These are phyloP conservation scores for Sporothrix pallida DNA, from an alignment of 2,329 filamentous ascomycete species.

Conservation along the genomic window DNA sequence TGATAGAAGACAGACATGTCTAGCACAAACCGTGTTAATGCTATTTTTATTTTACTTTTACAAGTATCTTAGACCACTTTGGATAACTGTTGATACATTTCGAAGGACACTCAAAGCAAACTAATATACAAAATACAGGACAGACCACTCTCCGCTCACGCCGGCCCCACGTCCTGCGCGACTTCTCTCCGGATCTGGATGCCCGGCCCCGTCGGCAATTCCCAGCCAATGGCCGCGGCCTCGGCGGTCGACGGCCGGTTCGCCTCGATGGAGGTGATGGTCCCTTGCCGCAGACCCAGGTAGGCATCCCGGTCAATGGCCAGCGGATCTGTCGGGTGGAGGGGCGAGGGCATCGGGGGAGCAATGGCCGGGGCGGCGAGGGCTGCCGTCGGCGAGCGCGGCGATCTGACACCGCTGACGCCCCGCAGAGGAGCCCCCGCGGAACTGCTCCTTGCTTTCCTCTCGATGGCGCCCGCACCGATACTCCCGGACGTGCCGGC, in stretches of 20 bases:
- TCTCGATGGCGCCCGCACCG: neutral
- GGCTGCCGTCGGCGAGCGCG: neutral
- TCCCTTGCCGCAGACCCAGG: conserved; percentile 32
- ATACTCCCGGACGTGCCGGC: neutral
- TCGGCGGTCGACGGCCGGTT: conserved; percentile 31
- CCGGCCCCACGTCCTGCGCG: conserved; percentile 29
- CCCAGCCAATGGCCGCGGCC: conserved; percentile 25
- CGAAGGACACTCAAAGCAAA: neutral
- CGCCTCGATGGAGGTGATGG: conserved; percentile 33
- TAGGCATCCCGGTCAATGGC: conserved; percentile 31
- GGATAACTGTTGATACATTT: neutral
- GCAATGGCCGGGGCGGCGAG: conserved; percentile 20
- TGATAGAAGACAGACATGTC: neutral
- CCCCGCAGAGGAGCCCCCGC: neutral
- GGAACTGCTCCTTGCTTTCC: neutral
- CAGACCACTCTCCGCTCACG: neutral
- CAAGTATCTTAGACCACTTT: neutral
- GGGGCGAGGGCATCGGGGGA: neutral
- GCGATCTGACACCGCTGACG: neutral
- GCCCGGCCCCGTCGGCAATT: conserved; percentile 23
- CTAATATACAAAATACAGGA: neutral
- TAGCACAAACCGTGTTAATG: conserved; percentile 8
- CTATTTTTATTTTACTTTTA: neutral
- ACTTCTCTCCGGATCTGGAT: conserved; percentile 34
- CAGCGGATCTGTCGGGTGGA: conserved; percentile 1